Base-by-base conservation (phyloP, 2,329 filamentous ascomycete genomes). In the Leptographium procerum region DNA sequence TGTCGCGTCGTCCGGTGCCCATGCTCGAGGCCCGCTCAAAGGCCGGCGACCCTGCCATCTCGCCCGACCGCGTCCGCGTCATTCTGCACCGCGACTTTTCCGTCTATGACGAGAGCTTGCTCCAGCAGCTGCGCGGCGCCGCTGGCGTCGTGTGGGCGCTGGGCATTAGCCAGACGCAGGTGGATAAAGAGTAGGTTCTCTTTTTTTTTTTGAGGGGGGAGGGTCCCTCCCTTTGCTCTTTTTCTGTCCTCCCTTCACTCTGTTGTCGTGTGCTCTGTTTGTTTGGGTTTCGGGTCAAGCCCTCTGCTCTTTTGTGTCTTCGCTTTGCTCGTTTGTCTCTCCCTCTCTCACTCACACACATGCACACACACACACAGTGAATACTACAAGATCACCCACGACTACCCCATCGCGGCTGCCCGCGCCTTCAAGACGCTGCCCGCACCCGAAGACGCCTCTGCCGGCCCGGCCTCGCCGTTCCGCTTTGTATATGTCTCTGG, bases 401-500 rank as follows among this genome's bases (percentile, higher is more conserved):
- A 83, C 66, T 89, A 84, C 66, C 70, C 87, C 1, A 67, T 89
- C 1, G 79, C 77, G 2, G 31, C 5, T 55, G 34, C 16, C 13
- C 52, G 24, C 16, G 47, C 55, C n/a, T 59, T 59, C 19, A 29
- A 56, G 40, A 28, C 31, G n/a, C 24, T 53, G 91, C 92, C 69
- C 74, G 24, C 52, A 14, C 24, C 24, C 5, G n/a, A n/a, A 4
- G 22, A 26, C 5, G 14, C 26, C 31, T 33, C 31, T 33, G 31
- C 31, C 31, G 11, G 29, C 31, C 22, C 52, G 5, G n/a, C 31
- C 14, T 34, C 29, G 10, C 33, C 52, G 0, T 85, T 90, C 69
- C 82, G 81, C 55, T 91, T 90, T 69, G 75, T 90, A 61, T 87
- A 84, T 66, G 79, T 91, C 31, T 90, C 87, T 0, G 86, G 84